A percentile compares a stretch with the other conserved stretches of the same genome.
phyloP scores from a whole-genome alignment of 345 rosid species.

The Angophora floribunda region DNA sequence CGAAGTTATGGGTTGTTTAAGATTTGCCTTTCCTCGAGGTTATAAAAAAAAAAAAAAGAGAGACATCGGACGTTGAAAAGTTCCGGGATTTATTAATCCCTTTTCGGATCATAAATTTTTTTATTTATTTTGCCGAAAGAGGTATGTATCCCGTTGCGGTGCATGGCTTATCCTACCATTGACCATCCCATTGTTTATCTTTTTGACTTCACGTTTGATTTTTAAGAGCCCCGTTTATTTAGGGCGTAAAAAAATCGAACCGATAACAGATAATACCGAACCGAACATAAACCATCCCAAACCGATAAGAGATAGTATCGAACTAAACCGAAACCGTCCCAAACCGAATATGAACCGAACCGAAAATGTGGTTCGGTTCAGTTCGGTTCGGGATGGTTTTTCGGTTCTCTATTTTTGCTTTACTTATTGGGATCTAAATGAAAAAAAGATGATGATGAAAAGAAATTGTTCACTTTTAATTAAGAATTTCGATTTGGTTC shows the following conservation, averaged over 20 bases:
- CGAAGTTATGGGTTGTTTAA: background rate
- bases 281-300: no score
- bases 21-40: background rate
- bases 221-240: accelerated
- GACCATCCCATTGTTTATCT: background rate
- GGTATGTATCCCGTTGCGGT: background rate
- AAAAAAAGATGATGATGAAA: no score
- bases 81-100: background rate
- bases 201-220: background rate
- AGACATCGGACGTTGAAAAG: background rate
- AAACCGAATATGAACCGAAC: no score
- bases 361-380: no score
- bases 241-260: accelerated
- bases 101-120: background rate
- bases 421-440: no score
- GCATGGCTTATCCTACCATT: background rate
- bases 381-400: no score
- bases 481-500: no score
- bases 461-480: no score
- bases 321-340: no score
- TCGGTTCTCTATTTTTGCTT: no score
- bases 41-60: background rate
- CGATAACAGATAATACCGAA: no score
- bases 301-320: no score
- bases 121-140: background rate